Base-by-base conservation (phyloP, 2,329 filamentous ascomycete species). In the Trichothecium sympodiale region DNA sequence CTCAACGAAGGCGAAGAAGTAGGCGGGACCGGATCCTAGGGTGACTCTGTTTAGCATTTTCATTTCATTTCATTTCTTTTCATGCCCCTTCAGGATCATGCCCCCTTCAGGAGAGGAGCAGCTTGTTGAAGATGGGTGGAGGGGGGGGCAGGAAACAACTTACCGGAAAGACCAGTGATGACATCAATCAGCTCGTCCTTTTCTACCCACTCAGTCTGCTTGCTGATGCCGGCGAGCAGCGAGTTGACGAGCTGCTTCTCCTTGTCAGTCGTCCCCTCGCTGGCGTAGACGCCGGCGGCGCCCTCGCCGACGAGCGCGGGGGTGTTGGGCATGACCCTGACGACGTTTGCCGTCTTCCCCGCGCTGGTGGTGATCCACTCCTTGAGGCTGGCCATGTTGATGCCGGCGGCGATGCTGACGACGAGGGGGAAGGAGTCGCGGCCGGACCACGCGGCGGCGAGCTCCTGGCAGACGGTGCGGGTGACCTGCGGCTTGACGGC, bases 291-390 rank as follows among this genome's bases (percentile, higher is more conserved):
- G 3, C 65, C 66, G 3, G 63, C 65, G 2, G 66, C 66, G 20
- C 66, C 66, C 52, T 70, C 65, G 17, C 65, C 63, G 8, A 69
- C 59, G 23, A 69, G 49, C 6, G 66, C 66, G 3, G 66, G 66
- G 5, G 65, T 69, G 50, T 70, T 70, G 36, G 66, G 66, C 66
- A 70, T 70, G 38, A 69, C 64, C 15, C 66, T 59, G n/a, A 69
- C 62, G 13, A 67, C 55, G 31, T 62, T 63, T 1, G 64, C 62
- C 2, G 55, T 46, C 16, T 51, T 51, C 4, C 57, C 61, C 25
- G 53, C 56, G 2, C 51, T 40, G 1, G 57, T 52, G 38, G 49
- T 58, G 38, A 62, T 48, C 66, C 66, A 70, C 29, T 51, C 46
- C 29, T 52, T 51, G 45, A 69, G 48, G 46, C 61, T 67, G 25